phyloP scores from a whole-genome alignment of 306 rosid species.

The Castanea sativa region DNA sequence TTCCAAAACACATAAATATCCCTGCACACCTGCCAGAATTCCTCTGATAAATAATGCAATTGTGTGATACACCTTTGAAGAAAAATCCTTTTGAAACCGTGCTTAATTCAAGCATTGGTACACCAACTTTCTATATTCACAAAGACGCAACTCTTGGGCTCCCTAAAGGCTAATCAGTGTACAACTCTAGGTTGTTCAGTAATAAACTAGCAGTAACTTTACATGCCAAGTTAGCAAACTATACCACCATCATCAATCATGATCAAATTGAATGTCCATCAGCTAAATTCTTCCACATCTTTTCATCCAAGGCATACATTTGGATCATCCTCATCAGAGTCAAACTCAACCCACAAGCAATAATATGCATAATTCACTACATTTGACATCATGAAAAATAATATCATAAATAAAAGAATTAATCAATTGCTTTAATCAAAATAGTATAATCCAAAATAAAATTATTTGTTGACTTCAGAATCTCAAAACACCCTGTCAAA shows the following conservation, averaged over 20 bases:
- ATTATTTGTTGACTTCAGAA: not conserved
- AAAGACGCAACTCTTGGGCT: not conserved
- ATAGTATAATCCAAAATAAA: too few relatives aligned
- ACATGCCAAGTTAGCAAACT: constrained; percentile 2
- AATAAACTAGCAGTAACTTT: not conserved
- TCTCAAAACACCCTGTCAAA: not conserved
- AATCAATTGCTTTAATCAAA: not conserved
- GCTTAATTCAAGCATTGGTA: not conserved
- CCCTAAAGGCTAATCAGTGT: not conserved
- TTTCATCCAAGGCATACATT: constrained; percentile 42
- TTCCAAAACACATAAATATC: not conserved
- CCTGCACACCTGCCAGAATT: not conserved
- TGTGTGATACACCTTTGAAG: not conserved
- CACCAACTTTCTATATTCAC: constrained; percentile 1
- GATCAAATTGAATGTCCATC: constrained; percentile 6
- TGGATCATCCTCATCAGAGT: constrained; percentile 49
- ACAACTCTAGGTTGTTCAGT: constrained; percentile 10
- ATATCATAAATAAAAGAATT: not conserved
- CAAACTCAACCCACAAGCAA: constrained; percentile 42
- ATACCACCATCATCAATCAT: not conserved
- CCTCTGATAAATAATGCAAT: not conserved
- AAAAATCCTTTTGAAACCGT: not conserved
- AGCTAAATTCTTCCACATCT: constrained; percentile 14
- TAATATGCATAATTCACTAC: constrained; percentile 1
- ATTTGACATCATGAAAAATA: not conserved